Evolutionary conservation across 2,329 filamentous ascomycete species (phyloP), one percentile per base, ranked within the genome.

Genomic region (Epicoccum nigrum): DNA sequence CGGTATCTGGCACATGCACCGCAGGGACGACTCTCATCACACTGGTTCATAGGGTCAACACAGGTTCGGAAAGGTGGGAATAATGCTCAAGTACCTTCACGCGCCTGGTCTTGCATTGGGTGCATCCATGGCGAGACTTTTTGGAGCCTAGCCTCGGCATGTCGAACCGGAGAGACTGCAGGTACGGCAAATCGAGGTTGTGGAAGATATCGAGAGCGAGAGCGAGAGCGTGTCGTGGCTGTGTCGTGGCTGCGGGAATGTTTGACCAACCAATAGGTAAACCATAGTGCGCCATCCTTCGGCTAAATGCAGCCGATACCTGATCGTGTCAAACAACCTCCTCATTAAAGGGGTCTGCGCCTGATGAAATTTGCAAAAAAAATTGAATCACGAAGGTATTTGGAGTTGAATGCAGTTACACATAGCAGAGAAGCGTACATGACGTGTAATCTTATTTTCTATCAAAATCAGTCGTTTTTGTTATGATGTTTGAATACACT

Each of bases 21-120:
- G 34, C 67, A 69, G 21, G 66, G 63, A 12, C 58, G 54, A 32
- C 60, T 62, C 51, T 70, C 66, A 25, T 69, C 65, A 51, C 67
- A 70, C 68, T 69, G 12, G 25, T n/a, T 33, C 32, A 34, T 9
- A 31, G 38, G 31, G 32, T 43, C 15, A 23, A 31, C 31, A 30
- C 16, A 17, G 8, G 13, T 6, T 32, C 15, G 13, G 9, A 34
- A 25, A 19, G 9, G 35, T 25, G 20, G 34, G n/a, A 27, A 15
- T 32, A 23, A 23, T 7, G 20, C 15, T 6, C 15, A n/a, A 28
- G 12, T 44, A 64, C 63, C 58, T 69, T 69, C 9, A 69, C 65
- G 21, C 63, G 64, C 34, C 64, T 55, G 11, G 47, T 51, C 45
- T 68, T 70, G 42, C 64, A 70, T 27, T 65, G 63, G 30, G 42